Base-by-base conservation (phyloP, 164 flowering plant genomes). In the Piper longum region DNA sequence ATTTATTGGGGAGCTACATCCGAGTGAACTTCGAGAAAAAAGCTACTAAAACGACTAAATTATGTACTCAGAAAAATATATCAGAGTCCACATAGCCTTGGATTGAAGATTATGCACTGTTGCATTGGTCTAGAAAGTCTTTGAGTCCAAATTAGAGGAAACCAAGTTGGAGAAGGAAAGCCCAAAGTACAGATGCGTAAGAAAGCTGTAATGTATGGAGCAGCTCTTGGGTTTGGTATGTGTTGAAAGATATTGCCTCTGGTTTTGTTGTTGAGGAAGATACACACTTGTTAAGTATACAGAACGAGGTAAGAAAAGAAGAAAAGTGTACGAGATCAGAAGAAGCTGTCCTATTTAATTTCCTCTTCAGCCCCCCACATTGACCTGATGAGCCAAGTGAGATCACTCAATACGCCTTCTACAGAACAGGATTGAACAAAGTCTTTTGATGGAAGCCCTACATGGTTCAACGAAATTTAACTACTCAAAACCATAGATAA, bases 161-260 rank as follows among this genome's bases (percentile, higher is more conserved):
- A 26, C 39, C 59, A 56, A 26, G 59, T 56, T 56, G 26, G 16
- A 56, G 36, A 56, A 56, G 59, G 39, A 56, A 56, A 26, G 26
- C 36, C 36, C 2, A 56, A 17, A 5, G 59, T 0, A 56, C 16
- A 56, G 6, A 5, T 55, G 39, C 16, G 16, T 16, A 19, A 56
- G 59, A 56, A 56, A 19, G 59, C 3, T 48, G 52, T 48, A 26
- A 26, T 5, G 9, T 12, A 9, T 14, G 14, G 52, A 14, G 52
- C 52, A 48, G 52, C 14, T 48, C 59, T 56, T 52, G 16, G 59
- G 39, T 56, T 56, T 56, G 59, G 59, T 56, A 56, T 56, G 6
- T 56, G 59, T 56, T 56, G 59, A 56, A 56, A 26, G 39, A 3
- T 56, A 16, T 56, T 7, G 8, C 26, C 36, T 16, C 8, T 17